Evolutionary conservation across 257 asterid species (phyloP).

Genomic region (Apocynum venetum): DNA sequence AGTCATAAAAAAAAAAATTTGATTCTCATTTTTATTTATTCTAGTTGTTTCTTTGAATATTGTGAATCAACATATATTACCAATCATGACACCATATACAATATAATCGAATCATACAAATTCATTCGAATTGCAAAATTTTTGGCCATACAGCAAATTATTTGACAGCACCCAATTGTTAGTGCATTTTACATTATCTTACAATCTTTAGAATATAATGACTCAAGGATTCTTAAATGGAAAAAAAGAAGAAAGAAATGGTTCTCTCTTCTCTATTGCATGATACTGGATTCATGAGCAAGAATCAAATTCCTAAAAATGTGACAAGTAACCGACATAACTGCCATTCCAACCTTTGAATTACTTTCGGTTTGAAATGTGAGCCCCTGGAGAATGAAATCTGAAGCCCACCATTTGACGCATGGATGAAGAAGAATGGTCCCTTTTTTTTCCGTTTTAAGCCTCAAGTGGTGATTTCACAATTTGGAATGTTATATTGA

Average conservation of each 20-base stretch:
- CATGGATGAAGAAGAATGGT: slow-evolving; percentile 8
- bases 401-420: slow-evolving; percentile 4
- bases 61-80: no score
- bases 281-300: slow-evolving; percentile 4
- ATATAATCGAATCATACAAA: neutral
- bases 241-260: neutral
- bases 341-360: slow-evolving; percentile 30
- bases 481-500: neutral
- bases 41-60: no score
- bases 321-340: slow-evolving; percentile 53
- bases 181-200: neutral
- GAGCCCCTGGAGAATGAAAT: slow-evolving; percentile 17
- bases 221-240: neutral
- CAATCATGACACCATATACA: no score
- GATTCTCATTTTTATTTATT: no score
- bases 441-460: neutral
- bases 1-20: no score
- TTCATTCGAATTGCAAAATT: neutral
- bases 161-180: neutral
- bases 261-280: neutral
- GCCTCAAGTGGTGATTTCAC: neutral
- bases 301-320: slow-evolving; percentile 16
- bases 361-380: slow-evolving; percentile 32
- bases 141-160: neutral
- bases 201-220: neutral